A percentile compares a stretch with the other conserved stretches of the same genome.
These are phyloP conservation scores for Thecaphora thlaspeos DNA, from an alignment of 1,284 basidiomycete genomes.

Conservation along the genomic window DNA sequence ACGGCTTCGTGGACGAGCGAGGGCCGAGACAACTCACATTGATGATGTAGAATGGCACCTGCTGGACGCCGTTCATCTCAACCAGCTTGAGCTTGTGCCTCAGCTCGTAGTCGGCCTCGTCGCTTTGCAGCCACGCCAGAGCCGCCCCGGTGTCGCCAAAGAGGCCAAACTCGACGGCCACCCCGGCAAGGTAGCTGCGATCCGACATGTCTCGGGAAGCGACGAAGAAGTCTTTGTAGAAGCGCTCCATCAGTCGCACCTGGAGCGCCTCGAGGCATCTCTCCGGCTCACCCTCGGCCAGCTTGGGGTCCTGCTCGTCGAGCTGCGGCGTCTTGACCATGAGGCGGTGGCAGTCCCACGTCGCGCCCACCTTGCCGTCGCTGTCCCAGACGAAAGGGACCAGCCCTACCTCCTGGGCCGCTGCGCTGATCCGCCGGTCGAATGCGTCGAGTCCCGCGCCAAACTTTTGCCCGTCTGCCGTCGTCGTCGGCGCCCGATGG, in stretches of 20 bases:
- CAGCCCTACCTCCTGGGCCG: slow-evolving; percentile 22
- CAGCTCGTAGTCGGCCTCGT: slow-evolving; percentile 36
- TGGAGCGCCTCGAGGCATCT: slow-evolving; percentile 18
- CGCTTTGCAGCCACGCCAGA: slow-evolving; percentile 30
- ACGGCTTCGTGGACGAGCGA: too few species aligned
- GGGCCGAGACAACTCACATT: too few species aligned
- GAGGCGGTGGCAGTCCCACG: slow-evolving; percentile 37
- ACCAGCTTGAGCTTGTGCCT: slow-evolving; percentile 32
- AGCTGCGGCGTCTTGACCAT: slow-evolving; percentile 25
- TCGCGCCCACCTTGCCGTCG: slow-evolving; percentile 35
- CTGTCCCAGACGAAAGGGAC: slow-evolving; percentile 27
- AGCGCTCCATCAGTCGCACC: slow-evolving; percentile 22
- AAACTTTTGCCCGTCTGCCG: slow-evolving; percentile 32
- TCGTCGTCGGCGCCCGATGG: too few species aligned
- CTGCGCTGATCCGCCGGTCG: slow-evolving; percentile 30
- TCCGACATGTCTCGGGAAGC: slow-evolving; percentile 31
- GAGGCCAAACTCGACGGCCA: slow-evolving; percentile 19
- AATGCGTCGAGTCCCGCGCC: slow-evolving; percentile 34
- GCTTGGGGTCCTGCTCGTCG: slow-evolving; percentile 14
- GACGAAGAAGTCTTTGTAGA: slow-evolving; percentile 26
- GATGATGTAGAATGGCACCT: slow-evolving; percentile 41
- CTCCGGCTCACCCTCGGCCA: not conserved
- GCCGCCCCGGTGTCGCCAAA: slow-evolving; percentile 19
- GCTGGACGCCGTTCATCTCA: slow-evolving; percentile 39
- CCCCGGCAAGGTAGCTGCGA: slow-evolving; percentile 15